phyloP scores from a whole-genome alignment of 495 filamentous ascomycete species.

The Lasiosphaeria ovina region DNA sequence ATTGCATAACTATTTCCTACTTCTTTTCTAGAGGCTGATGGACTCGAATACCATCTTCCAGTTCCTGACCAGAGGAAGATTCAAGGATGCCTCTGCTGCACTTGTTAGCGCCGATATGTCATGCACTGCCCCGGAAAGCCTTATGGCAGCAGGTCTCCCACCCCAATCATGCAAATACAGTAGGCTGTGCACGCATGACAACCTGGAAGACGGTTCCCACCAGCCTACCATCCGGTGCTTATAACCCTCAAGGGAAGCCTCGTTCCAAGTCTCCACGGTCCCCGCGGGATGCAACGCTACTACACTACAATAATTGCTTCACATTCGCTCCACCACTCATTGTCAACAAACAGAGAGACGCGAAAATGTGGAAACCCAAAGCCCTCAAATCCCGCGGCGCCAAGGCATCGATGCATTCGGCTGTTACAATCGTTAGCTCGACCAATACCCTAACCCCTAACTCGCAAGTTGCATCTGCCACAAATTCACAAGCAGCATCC shows the following conservation, averaged over 20 bases:
- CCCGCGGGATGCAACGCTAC: not conserved
- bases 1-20: too few relatives aligned
- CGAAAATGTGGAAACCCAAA: constrained; percentile 8
- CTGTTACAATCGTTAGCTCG: not conserved
- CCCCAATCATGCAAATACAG: not conserved
- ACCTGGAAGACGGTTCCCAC: not conserved
- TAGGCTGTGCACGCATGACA: not conserved
- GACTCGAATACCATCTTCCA: too few relatives aligned
- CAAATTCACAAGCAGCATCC: constrained; percentile 10
- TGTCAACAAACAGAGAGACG: not conserved
- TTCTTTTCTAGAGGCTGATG: too few relatives aligned
- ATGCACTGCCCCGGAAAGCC: not conserved
- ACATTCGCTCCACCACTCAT: not conserved
- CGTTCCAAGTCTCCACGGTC: not conserved
- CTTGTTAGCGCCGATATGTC: not conserved
- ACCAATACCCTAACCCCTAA: not conserved
- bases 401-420: constrained; percentile 8
- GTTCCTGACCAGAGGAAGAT: too few relatives aligned
- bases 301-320: not conserved
- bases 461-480: constrained; percentile 9
- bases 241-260: not conserved
- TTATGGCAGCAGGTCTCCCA: not conserved
- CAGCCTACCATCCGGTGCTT: not conserved
- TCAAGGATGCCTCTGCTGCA: too few relatives aligned
- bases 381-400: constrained; percentile 5